Evolutionary conservation across 164 flowering plant species (phyloP), one percentile per base, ranked within the genome.

Genomic region (Chimonanthus salicifolius): DNA sequence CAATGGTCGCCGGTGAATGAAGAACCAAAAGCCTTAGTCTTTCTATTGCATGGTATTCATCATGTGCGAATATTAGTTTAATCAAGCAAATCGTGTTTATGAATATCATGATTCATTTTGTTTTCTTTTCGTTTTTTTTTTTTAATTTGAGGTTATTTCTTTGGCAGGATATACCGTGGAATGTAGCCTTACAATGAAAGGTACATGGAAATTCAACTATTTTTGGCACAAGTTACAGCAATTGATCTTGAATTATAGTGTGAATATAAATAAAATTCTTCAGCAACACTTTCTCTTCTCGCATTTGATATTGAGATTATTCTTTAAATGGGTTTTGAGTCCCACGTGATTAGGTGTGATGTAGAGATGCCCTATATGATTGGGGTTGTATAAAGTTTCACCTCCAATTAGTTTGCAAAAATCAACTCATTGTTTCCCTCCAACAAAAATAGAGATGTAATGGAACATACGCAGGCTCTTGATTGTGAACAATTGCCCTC

Each of bases 1-100:
- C 75, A 78, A 71, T 91, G 97, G 97, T 11, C 82, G 47, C 97
- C 97, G 3, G 65, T 49, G 8, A 64, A 82, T 51, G 74, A 65
- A 69, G 87, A 89, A 48, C 87, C 92, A 11, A 91, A 87, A 75
- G 97, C 92, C 9, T 66, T 91, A 70, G 77, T 91, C 64, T 91
- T 89, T 76, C 72, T 91, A 44, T 87, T 87, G 80, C 97, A 91
- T 70, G 84, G 84, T 79, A 76, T 4, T 69, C 2, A 11, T 54
- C 60, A 4, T 54, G 1, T n/a, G 16, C 16, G 3, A 7, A 9
- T 11, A 10, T 54, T 13, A 54, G 51, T 49, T 49, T 49, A 49
- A 49, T 9, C 6, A 9, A 49, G 51, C 7, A 5, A 49, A 5
- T 49, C 9, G 51, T 49, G 6, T 0, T 49, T 49, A 5, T 49